Percentiles rank a stretch among this genome's conserved stretches.
These are phyloP conservation scores for Coemansia sp. DNA, from an alignment of 192 early-diverging fungal genomes.

Conservation along the genomic window DNA sequence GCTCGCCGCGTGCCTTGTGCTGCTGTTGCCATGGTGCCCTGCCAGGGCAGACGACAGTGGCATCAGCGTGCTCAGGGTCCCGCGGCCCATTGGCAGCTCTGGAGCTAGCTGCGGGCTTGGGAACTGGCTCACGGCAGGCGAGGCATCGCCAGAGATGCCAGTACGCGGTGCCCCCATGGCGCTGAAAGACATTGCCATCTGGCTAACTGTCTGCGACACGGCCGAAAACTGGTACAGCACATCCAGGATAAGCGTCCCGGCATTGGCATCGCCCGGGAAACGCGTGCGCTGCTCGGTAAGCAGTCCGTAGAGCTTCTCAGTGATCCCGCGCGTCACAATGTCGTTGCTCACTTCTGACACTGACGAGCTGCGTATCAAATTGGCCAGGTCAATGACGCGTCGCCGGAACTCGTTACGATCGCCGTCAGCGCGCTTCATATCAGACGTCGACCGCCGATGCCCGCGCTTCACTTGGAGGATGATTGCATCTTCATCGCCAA, in stretches of 20 bases:
- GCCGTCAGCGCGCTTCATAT: conserved; percentile 37
- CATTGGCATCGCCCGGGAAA: conserved; percentile 32
- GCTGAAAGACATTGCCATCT: conserved; percentile 23
- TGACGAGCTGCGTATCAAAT: conserved; percentile 30
- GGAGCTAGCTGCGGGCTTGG: conserved; percentile 44
- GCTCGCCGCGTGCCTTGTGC: not conserved
- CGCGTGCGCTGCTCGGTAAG: conserved; percentile 46
- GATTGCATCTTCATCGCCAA: conserved; percentile 44
- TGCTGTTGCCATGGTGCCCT: conserved; percentile 9
- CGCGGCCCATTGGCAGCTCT: conserved; percentile 18
- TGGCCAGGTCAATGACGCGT: conserved; percentile 38
- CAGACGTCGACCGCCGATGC: conserved; percentile 39
- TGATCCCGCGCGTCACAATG: conserved; percentile 24
- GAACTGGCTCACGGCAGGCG: conserved; percentile 43
- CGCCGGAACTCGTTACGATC: conserved; percentile 42
- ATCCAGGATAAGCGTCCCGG: conserved; percentile 42
- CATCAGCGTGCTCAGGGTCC: conserved; percentile 13
- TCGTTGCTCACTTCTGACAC: conserved; percentile 47
- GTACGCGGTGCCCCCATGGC: conserved; percentile 12
- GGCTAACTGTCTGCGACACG: conserved; percentile 46
- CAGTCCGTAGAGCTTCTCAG: conserved; percentile 45
- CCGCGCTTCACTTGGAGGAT: conserved; percentile 50
- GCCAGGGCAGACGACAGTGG: conserved; percentile 36
- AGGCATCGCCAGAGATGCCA: conserved; percentile 39
- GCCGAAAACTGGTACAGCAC: conserved; percentile 49